These are phyloP conservation scores for Phyllosticta citriasiana DNA, from an alignment of 2,329 filamentous ascomycete species.

Conservation along the genomic window DNA sequence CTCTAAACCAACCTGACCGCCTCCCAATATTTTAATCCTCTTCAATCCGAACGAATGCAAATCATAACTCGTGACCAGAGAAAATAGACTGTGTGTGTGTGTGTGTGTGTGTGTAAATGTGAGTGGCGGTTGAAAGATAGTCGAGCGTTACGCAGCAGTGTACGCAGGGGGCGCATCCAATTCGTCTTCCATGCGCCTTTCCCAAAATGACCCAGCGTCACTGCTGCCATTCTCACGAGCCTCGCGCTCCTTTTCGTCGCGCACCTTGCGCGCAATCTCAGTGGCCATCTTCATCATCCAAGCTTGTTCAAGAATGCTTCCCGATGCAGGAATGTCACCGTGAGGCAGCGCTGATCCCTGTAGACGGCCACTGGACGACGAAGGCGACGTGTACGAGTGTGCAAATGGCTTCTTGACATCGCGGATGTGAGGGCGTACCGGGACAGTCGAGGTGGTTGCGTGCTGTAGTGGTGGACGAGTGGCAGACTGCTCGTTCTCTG, in stretches of 20 bases:
- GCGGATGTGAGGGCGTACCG: slow-evolving; percentile 15
- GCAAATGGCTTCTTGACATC: slow-evolving; percentile 6
- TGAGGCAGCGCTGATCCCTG: slow-evolving; percentile 11
- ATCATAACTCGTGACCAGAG: neutral
- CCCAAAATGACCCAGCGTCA: slow-evolving; percentile 16
- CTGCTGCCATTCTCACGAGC: slow-evolving; percentile 1
- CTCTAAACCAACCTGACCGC: neutral
- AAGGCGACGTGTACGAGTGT: slow-evolving; percentile 11
- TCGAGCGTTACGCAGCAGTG: slow-evolving; percentile 17
- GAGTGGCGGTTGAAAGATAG: neutral
- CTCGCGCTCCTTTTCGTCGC: slow-evolving; percentile 61
- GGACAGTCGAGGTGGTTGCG: neutral
- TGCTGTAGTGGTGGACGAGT: slow-evolving; percentile 2
- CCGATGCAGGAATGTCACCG: slow-evolving; percentile 16
- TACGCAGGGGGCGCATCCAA: slow-evolving; percentile 26
- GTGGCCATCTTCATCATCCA: slow-evolving; percentile 91
- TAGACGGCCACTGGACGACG: neutral
- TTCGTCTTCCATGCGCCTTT: slow-evolving; percentile 17
- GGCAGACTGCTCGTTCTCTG: neutral
- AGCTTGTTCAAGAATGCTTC: slow-evolving; percentile 62
- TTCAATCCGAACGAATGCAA: slow-evolving; percentile 1
- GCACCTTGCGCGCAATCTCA: slow-evolving; percentile 79
- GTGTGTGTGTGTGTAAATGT: neutral
- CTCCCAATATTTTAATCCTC: neutral
- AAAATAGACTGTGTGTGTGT: neutral